Evolutionary conservation across 306 rosid species (phyloP), one percentile per base, ranked within the genome.

Genomic region (Comarum palustre): DNA sequence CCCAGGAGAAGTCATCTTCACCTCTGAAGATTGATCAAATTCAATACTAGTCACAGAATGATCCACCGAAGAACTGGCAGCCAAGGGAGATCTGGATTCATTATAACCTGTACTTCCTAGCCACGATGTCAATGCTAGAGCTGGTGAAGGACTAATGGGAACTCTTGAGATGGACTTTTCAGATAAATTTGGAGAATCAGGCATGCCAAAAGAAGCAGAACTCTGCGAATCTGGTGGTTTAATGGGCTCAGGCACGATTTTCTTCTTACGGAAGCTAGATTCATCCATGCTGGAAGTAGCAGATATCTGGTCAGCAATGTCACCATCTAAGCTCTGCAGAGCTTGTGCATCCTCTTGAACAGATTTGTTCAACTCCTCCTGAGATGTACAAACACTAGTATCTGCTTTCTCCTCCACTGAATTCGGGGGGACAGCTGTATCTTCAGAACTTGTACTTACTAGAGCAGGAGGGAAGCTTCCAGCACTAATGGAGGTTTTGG

Each of bases 381-480:
- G 78, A 48, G 88, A 67, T 78, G 85, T 72, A 77, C 69, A 32
- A 32, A 62, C 68, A 57, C 75, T 78, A 65, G 69, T 71, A 64
- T 82, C 90, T 73, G 81, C 67, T 84, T 80, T 84, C 83, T 83
- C 84, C 80, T 84, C 80, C 77, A 55, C 68, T 55, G 75, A 46
- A 77, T 73, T 86, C 41, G 43, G 83, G 38, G 86, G 82, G 3
- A 77, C 78, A 54, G 77, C 74, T 74, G 62, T 90, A 66, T 92
- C 97, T 71, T 95, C 97, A 74, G 99, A 95, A 80, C 96, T 92
- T 68, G 96, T 77, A 86, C 97, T 92, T 41, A 85, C 87, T 86
- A 86, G 96, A 29, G 80, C 99, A 79, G 78, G 92, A 79, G 96
- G 96, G 86, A 95, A 90, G 89, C 99, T 95, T 77, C 96, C 97